These are phyloP conservation scores for Carex pumila DNA, from an alignment of 176 grass and related monocot species.

Conservation along the genomic window DNA sequence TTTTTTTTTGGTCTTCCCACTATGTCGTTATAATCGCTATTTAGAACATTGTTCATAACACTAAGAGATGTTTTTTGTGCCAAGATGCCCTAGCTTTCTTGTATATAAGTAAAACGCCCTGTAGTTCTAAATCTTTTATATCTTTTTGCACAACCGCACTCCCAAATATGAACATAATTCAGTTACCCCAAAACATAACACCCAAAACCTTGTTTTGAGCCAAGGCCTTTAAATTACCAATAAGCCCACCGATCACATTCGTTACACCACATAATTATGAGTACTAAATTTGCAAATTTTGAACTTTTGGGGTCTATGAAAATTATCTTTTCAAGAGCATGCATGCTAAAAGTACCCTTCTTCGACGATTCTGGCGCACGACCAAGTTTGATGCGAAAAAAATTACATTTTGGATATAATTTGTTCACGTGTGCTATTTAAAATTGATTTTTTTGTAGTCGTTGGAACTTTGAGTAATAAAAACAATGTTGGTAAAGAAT, in stretches of 20 bases:
- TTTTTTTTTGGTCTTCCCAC: too few relatives aligned
- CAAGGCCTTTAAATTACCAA: background rate
- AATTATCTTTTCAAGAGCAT: background rate
- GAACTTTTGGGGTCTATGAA: background rate
- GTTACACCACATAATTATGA: background rate
- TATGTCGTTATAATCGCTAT: too few relatives aligned
- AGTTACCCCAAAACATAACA: background rate
- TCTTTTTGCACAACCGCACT: background rate
- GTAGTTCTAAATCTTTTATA: background rate
- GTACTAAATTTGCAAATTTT: background rate
- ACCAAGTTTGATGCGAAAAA: background rate
- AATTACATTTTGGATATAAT: slow-evolving; percentile 2
- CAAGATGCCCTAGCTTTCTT: background rate
- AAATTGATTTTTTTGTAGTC: background rate
- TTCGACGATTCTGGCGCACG: background rate
- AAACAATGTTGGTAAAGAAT: background rate
- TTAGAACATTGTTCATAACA: background rate
- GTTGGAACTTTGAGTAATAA: background rate
- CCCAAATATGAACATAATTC: background rate
- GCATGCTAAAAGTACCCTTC: slow-evolving; percentile 6
- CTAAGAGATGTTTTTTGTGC: background rate
- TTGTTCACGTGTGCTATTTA: slow-evolving; percentile 2
- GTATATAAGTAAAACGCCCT: background rate
- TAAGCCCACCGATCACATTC: background rate
- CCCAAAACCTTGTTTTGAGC: background rate